A percentile compares a stretch with the other conserved stretches of the same genome.
phyloP scores from a whole-genome alignment of 202 grass and related monocot genomes.

The Saccharum hybrid region DNA sequence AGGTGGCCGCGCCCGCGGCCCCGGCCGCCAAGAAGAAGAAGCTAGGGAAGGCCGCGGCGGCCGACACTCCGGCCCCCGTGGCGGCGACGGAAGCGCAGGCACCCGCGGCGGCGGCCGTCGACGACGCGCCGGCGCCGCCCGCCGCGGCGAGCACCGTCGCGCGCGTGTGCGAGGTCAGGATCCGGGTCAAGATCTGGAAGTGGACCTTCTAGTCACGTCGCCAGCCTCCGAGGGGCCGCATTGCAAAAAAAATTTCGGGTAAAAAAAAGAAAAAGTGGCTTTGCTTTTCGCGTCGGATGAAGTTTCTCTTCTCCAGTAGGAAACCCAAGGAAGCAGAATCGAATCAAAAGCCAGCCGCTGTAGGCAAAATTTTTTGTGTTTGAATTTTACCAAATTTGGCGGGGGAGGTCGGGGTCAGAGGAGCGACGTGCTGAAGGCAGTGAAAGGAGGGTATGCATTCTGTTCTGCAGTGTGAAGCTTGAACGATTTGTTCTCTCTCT shows the following conservation, averaged over 20 bases:
- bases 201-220: conserved; percentile 75
- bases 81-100: neutral
- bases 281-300: conserved; percentile 41
- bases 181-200: conserved; percentile 99
- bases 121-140: conserved; percentile 45
- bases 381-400: conserved; percentile 58
- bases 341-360: conserved; percentile 50
- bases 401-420: conserved; percentile 29
- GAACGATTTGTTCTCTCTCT: conserved; percentile 33
- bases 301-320: conserved; percentile 16
- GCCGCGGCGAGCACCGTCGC: conserved; percentile 47
- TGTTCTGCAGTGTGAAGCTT: conserved; percentile 50
- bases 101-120: neutral
- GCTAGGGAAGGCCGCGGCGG: neutral
- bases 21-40: conserved; percentile 66
- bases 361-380: conserved; percentile 48
- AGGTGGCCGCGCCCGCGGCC: conserved; percentile 52
- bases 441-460: neutral
- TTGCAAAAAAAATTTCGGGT: conserved; percentile 37
- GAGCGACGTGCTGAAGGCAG: neutral
- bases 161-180: conserved; percentile 75
- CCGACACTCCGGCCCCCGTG: neutral
- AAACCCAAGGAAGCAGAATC: conserved; percentile 35
- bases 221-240: conserved; percentile 37
- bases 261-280: neutral